Base-by-base conservation (phyloP, 2,329 filamentous ascomycete species). In the Sporothrix euskadiensis region DNA sequence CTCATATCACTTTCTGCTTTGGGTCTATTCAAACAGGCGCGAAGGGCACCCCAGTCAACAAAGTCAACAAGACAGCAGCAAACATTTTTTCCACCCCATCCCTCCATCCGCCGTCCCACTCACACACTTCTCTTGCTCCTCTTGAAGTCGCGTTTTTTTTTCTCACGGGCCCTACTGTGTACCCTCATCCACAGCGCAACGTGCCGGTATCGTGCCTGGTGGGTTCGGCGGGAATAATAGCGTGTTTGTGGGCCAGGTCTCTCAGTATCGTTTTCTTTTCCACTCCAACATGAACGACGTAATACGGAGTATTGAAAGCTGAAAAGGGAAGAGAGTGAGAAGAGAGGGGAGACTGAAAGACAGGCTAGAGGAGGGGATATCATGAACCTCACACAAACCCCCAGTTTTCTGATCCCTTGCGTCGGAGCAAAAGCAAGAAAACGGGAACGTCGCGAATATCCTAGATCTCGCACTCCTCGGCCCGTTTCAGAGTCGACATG, bases 141-240 rank as follows among this genome's bases (percentile, higher is more conserved):
- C 52, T 56, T 56, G 22, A 49, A 49, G 19, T 9, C 32, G 32
- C 32, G 9, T 12, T 47, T 44, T 47, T 66, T 49, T 5, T 30
- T 68, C 41, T 47, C 65, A n/a, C 44, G 26, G 44, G 44, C 44
- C n/a, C 26, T 26, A 26, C 26, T 26, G 26, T 26, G 26, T 30
- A 39, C 39, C 6, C 22, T 52, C 26, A 66, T 44, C n/a, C 61
- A 66, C 41, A 54, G 22, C 47, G 49, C 47, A 69, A 54, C 49
- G 47, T 56, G 47, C 66, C 30, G 30, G 49, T 69, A 19, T 41
- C 47, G 47, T 69, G 26, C 47, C 66, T 69, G 54, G 65, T 69
- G 65, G 65, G 47, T 69, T 69, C 14, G 5, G n/a, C 22, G 52
- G 52, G 19, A 57, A 54, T 9, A 32, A 63, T 41, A 41, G 57